Percentiles rank a stretch among this genome's conserved stretches.
Evolutionary conservation across 2,329 filamentous ascomycete species (phyloP).

Genomic region (Colletotrichum sansevieriae): DNA sequence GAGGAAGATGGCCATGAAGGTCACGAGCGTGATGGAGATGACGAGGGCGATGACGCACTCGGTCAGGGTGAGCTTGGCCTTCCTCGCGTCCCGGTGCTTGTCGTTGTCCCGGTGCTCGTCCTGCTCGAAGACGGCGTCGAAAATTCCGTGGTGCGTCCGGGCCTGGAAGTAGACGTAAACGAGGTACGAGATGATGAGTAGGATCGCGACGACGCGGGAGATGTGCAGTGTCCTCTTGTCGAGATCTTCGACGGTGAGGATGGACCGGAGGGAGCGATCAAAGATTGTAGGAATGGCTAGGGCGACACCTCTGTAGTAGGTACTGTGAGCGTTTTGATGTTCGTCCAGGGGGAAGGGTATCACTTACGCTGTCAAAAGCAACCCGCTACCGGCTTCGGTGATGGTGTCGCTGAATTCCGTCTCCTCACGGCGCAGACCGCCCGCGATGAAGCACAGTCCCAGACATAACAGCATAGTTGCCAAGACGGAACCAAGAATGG

Average conservation of each 20-base stretch:
- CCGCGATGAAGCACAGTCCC: slow-evolving; percentile 83
- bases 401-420: slow-evolving; percentile 81
- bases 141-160: slow-evolving; percentile 82
- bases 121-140: slow-evolving; percentile 77
- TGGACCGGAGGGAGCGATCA: slow-evolving; percentile 55
- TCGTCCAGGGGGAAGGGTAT: slow-evolving; percentile 41
- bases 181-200: slow-evolving; percentile 77
- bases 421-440: slow-evolving; percentile 76
- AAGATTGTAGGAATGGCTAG: slow-evolving; percentile 67
- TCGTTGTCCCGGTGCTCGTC: slow-evolving; percentile 79
- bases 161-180: slow-evolving; percentile 80
- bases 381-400: slow-evolving; percentile 82
- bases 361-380: slow-evolving; percentile 82
- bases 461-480: slow-evolving; percentile 86
- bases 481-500: slow-evolving; percentile 85
- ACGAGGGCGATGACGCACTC: slow-evolving; percentile 77
- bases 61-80: slow-evolving; percentile 79
- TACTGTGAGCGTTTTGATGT: slow-evolving; percentile 1
- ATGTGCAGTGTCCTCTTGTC: slow-evolving; percentile 70
- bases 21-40: slow-evolving; percentile 76
- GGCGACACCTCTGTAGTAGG: slow-evolving; percentile 49
- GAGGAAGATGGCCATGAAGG: slow-evolving; percentile 79
- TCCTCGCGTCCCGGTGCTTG: slow-evolving; percentile 68
- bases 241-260: slow-evolving; percentile 54
- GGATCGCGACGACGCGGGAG: slow-evolving; percentile 77